Evolutionary conservation across 495 filamentous ascomycete genomes (phyloP).

Genomic region (Lasiosphaeria miniovina): DNA sequence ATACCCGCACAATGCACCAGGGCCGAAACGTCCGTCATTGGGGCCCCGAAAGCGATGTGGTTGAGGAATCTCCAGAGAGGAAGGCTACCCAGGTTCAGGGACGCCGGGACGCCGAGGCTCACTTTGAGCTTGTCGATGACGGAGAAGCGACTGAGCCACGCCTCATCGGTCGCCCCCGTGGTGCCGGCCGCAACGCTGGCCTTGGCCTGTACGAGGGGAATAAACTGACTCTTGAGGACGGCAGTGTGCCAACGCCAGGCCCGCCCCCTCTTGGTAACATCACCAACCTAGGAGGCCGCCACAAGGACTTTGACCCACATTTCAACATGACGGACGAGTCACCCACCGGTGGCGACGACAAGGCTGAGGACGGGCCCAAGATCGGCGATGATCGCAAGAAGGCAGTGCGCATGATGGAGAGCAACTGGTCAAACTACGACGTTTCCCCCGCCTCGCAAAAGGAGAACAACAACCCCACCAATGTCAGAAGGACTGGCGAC

Average conservation of each 20-base stretch:
- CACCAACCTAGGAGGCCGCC: conserved; percentile 63
- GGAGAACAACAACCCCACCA: conserved; percentile 40
- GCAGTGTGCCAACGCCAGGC: conserved; percentile 28
- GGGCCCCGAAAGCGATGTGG: conserved; percentile 64
- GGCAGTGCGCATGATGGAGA: conserved; percentile 64
- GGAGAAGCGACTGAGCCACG: conserved; percentile 45
- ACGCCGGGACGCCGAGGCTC: conserved; percentile 72
- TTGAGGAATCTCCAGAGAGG: conserved; percentile 54
- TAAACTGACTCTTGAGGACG: conserved; percentile 61
- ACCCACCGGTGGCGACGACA: conserved; percentile 31
- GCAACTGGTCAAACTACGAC: conserved; percentile 63
- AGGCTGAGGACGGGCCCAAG: conserved; percentile 21
- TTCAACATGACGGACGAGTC: conserved; percentile 66
- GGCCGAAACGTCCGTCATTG: conserved; percentile 63
- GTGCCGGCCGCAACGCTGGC: conserved; percentile 56
- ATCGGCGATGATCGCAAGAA: conserved; percentile 53
- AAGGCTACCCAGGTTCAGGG: conserved; percentile 58
- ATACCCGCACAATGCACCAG: conserved; percentile 40
- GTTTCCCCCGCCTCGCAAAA: conserved; percentile 53
- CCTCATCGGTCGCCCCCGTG: conserved; percentile 49
- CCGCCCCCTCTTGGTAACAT: conserved; percentile 52
- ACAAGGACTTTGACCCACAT: conserved; percentile 71
- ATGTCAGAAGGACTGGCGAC: conserved; percentile 25
- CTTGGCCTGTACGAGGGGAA: conserved; percentile 70
- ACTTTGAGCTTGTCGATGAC: conserved; percentile 56